Evolutionary conservation across 2,329 filamentous ascomycete genomes (phyloP).

Genomic region (Phaeosphaeriaceae sp.): DNA sequence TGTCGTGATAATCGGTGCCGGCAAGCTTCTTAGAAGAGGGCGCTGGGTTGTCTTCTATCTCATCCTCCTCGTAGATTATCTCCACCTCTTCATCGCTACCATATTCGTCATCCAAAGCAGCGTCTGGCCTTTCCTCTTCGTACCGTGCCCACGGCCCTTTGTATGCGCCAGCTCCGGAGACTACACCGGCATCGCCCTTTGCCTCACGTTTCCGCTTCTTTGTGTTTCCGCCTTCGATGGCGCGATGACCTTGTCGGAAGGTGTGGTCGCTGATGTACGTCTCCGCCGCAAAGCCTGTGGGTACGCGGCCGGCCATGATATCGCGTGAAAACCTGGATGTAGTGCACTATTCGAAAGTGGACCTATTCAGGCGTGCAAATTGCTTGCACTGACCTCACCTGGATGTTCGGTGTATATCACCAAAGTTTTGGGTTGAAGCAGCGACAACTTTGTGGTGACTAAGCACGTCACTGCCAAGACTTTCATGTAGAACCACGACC

Average conservation of each 20-base stretch:
- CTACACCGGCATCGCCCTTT: constrained; percentile 83
- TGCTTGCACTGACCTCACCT: background rate
- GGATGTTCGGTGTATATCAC: background rate
- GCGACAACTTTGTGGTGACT: background rate
- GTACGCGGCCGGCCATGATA: constrained; percentile 50
- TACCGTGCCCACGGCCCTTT: constrained; percentile 95
- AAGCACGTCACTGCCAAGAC: background rate
- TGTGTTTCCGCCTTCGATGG: constrained; percentile 67
- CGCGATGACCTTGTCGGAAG: constrained; percentile 86
- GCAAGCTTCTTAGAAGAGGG: constrained; percentile 66
- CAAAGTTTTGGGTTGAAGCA: background rate
- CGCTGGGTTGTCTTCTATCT: constrained; percentile 65
- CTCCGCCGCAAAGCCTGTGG: constrained; percentile 86
- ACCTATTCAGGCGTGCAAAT: background rate
- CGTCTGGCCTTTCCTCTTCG: constrained; percentile 72
- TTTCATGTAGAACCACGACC: background rate
- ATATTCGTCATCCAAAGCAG: constrained; percentile 66
- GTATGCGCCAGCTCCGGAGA: constrained; percentile 87
- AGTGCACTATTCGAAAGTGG: background rate
- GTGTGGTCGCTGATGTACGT: constrained; percentile 88
- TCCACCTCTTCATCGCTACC: constrained; percentile 74
- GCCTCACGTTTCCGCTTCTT: constrained; percentile 84
- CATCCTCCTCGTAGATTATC: constrained; percentile 78
- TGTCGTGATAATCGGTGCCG: constrained; percentile 59
- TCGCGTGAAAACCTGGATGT: background rate